Evolutionary conservation across 1,139 yeast genomes (phyloP), one percentile per base, ranked within the genome.

Genomic region (Yamadazyma atlantica): DNA sequence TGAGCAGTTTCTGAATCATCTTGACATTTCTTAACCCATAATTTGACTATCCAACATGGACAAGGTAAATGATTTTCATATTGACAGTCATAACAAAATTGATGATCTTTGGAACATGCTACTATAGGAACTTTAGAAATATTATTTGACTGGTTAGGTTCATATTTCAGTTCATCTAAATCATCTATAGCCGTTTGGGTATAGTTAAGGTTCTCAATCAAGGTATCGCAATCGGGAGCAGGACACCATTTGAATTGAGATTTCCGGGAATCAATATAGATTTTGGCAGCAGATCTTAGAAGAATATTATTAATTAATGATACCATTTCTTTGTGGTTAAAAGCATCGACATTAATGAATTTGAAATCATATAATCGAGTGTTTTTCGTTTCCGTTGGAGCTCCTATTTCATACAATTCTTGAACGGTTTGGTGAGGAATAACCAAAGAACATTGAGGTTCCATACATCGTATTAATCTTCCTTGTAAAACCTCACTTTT

Each of bases 1-100:
- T 84, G 79, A 2, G 84, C 76, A 4, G 96, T 89, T 53, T 88
- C 96, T 0, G 94, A 80, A 55, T 92, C 98, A 56, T 88, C 95
- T 43, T 73, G 74, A 49, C 95, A 86, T 51, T 88, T 85, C 36
- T 75, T 72, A 28, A 84, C 69, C 99, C 99, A 92, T 36, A 64
- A 60, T 41, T 71, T 71, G 1, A 85, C 85, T 10, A 85, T 56
- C 50, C 64, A 63, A 55, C 99, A 92, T 1, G 94, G 87, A 26
- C 87, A 78, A 0, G 97, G 97, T 21, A 80, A 65, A 59, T 92
- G 99, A 50, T 84, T 83, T 54, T 84, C 92, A 44, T 68, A 71
- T 17, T 78, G 78, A 58, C 99, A 92, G 16, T 73, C 68, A 51
- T 82, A 85, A 55, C 99, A 92, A 55, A 90, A 92, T 41, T 74